Evolutionary conservation across 2,329 filamentous ascomycete genomes (phyloP), one percentile per base, ranked within the genome.

Genomic region (Claviceps spartinae): DNA sequence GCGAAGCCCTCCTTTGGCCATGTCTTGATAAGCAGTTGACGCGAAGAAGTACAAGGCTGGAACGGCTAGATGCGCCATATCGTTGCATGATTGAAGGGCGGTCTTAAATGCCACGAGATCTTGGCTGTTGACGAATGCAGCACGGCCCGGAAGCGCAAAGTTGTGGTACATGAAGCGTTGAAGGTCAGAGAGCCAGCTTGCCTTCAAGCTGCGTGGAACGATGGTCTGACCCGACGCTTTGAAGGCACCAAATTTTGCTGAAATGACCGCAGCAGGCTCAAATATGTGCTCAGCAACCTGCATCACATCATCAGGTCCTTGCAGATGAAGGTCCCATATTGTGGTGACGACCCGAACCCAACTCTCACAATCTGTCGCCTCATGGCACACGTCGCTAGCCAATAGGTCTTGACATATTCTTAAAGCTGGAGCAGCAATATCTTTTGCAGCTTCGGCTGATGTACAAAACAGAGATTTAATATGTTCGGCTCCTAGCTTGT

Each of bases 321-420:
- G 75, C n/a, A 76, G 64, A 56, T 77, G 78, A 5, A 81, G 65
- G 20, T 73, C 68, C 78, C 78, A 82, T 4, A 80, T 60, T 0
- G 67, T 61, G 4, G 66, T 64, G 44, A 76, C 63, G 2, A 68
- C 72, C 4, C 65, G 60, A 20, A 79, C 61, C 78, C 78, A 81
- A 1, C 63, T 60, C 24, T 69, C 65, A 47, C 72, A 67, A 4
- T 67, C 67, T 24, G 69, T 65, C 0, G 63, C 50, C 1, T 66
- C 59, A 14, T 68, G 71, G 6, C 42, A 46, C 5, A 64, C 59
- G 6, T 62, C 54, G 30, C 59, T 59, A 14, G 62, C 61, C 42
- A 74, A 51, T 0, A 72, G 65, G 16, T 66, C 53, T 30, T 69
- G 61, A 59, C 76, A 80, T 3, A 76, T 59, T 2, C 60, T 59